Evolutionary conservation across 495 filamentous ascomycete species (phyloP), one percentile per base, ranked within the genome.

Genomic region (Tuber microsphaerosporum): DNA sequence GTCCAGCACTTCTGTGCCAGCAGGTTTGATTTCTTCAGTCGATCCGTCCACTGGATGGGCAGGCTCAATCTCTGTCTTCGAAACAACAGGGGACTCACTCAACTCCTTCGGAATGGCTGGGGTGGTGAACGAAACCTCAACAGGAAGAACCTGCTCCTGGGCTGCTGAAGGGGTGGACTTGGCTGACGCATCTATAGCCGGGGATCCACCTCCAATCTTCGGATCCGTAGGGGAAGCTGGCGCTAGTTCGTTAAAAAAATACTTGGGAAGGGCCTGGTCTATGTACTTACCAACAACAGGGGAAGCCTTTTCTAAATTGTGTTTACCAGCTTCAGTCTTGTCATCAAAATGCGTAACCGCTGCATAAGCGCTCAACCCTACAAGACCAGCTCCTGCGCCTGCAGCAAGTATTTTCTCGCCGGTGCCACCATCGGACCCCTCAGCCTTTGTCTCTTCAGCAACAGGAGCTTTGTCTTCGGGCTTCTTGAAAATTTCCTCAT

Each of bases 401-500:
- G 26, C 12, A 31, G 56, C 56, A 65, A 65, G 26, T 31, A 65
- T 65, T 65, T 65, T 31, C 56, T 31, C 3, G 26, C 56, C 56
- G 56, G 56, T 31, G 12, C 26, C 56, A n/a, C 26, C 51, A 65
- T 65, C 26, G 12, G 56, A 31, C 3, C 10, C 56, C 26, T 8
- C 56, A 65, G 14, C 56, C 26, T 17, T 17, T 17, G 56, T 26
- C 16, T 31, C n/a, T 61, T 61, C 51, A 16, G 51, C n/a, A 31
- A 61, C n/a, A 31, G 51, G 51, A 61, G 56, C 14, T 14, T 65
- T 65, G 56, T 17, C 79, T 45, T 90, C 91, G 80, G 88, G 88
- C 80, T 90, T 90, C 81, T 97, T 91, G 83, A 97, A 97, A 1
- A 91, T 92, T 78, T 89, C 91, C 84, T 92, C 87, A 82, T 97